Evolutionary conservation across 2,329 filamentous ascomycete genomes (phyloP).

Genomic region (Cordyceps pruinosa): DNA sequence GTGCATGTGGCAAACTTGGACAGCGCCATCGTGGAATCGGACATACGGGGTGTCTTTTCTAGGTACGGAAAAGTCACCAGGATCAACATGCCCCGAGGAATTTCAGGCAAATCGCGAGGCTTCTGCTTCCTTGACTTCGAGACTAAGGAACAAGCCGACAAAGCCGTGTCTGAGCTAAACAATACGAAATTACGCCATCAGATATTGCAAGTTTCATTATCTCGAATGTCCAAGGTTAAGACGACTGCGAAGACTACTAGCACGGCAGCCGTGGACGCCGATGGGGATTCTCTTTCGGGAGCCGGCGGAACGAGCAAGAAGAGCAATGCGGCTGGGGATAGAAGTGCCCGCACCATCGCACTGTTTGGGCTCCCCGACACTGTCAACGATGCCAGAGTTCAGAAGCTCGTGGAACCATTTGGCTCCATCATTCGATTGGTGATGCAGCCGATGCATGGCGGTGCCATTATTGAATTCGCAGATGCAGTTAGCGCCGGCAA

Average conservation of each 20-base stretch:
- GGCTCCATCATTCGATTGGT: constrained; percentile 69
- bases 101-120: constrained; percentile 64
- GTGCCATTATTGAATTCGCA: constrained; percentile 77
- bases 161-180: constrained; percentile 61
- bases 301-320: constrained; percentile 19
- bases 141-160: constrained; percentile 60
- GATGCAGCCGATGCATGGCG: constrained; percentile 73
- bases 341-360: constrained; percentile 64
- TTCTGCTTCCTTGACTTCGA: constrained; percentile 75
- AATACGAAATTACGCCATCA: constrained; percentile 62
- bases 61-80: constrained; percentile 70
- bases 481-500: constrained; percentile 65
- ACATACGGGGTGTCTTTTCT: constrained; percentile 63
- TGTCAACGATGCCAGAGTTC: constrained; percentile 79
- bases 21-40: constrained; percentile 53
- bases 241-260: constrained; percentile 41
- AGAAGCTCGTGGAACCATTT: constrained; percentile 61
- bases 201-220: constrained; percentile 59
- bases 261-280: constrained; percentile 25
- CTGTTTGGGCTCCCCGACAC: constrained; percentile 87
- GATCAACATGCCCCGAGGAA: constrained; percentile 62
- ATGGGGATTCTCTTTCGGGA: constrained; percentile 15
- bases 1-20: constrained; percentile 69
- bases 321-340: constrained; percentile 37
- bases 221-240: constrained; percentile 50